Conservation (phyloP, 192 early-diverging fungal genomes). For the Pilaira anomala region DNA sequence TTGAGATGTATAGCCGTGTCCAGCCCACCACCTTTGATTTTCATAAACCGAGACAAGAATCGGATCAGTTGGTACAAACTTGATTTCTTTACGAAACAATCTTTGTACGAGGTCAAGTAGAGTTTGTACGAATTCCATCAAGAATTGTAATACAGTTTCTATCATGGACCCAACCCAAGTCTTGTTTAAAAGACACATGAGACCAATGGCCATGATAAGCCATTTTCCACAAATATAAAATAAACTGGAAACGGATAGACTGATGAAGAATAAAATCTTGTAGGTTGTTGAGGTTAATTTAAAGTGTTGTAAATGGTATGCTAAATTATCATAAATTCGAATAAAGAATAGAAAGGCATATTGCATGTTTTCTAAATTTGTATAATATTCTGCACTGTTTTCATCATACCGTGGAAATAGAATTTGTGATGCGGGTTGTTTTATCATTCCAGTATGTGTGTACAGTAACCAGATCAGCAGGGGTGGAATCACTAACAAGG, state of each 20-base stretch:
- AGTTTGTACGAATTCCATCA: constrained; percentile 25
- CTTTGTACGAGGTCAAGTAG: constrained; percentile 11
- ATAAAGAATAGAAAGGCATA: constrained; percentile 8
- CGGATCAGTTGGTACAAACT: neutral
- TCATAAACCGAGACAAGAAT: constrained; percentile 33
- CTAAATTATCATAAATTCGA: constrained; percentile 39
- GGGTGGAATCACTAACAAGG: constrained; percentile 21
- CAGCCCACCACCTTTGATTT: constrained; percentile 37
- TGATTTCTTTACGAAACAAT: neutral
- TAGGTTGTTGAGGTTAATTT: constrained; percentile 18
- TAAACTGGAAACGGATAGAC: constrained; percentile 35
- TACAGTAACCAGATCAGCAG: constrained; percentile 19
- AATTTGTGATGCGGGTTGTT: constrained; percentile 11
- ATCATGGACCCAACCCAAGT: constrained; percentile 45
- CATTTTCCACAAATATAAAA: constrained; percentile 20
- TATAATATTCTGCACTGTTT: constrained; percentile 56
- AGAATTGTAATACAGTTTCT: constrained; percentile 2
- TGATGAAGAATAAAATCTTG: constrained; percentile 21
- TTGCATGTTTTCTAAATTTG: constrained; percentile 70
- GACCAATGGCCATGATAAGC: constrained; percentile 28
- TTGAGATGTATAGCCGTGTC: constrained; percentile 24
- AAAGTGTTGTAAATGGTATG: constrained; percentile 42
- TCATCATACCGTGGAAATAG: constrained; percentile 31
- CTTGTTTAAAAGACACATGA: constrained; percentile 52
- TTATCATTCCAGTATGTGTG: constrained; percentile 16